Evolutionary conservation across 495 filamentous ascomycete genomes (phyloP).

Genomic region (Trichoderma parareesei): DNA sequence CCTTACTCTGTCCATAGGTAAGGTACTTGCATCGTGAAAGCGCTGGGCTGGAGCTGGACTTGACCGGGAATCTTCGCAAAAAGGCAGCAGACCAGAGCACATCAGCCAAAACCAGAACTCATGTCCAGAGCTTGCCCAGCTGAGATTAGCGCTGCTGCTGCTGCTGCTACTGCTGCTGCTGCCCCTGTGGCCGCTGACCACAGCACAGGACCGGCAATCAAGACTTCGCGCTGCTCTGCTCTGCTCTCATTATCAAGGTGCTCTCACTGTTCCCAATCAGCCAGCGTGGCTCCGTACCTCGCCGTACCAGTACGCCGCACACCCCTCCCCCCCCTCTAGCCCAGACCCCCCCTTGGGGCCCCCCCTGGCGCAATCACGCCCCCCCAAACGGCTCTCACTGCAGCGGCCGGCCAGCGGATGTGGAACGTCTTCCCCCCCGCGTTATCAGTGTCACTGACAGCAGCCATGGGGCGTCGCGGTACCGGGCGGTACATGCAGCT

Average conservation of each 20-base stretch:
- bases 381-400: not conserved
- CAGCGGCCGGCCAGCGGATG: not conserved
- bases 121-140: not conserved
- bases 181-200: slow-evolving; percentile 9
- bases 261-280: not conserved
- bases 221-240: too few species aligned
- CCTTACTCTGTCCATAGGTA: too few species aligned
- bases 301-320: not conserved
- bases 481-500: not conserved
- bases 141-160: slow-evolving; percentile 6
- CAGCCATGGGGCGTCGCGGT: not conserved
- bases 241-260: not conserved
- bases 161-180: not conserved
- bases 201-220: not conserved
- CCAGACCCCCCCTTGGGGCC: not conserved
- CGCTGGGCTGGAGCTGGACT: too few species aligned
- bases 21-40: too few species aligned
- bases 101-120: not conserved
- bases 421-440: not conserved
- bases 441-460: slow-evolving; percentile 4
- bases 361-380: not conserved
- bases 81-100: too few species aligned
- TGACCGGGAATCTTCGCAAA: too few species aligned
- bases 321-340: not conserved
- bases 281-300: not conserved